Conservation (phyloP, 2,329 filamentous ascomycete genomes). For the Calonectria fujianensis region DNA sequence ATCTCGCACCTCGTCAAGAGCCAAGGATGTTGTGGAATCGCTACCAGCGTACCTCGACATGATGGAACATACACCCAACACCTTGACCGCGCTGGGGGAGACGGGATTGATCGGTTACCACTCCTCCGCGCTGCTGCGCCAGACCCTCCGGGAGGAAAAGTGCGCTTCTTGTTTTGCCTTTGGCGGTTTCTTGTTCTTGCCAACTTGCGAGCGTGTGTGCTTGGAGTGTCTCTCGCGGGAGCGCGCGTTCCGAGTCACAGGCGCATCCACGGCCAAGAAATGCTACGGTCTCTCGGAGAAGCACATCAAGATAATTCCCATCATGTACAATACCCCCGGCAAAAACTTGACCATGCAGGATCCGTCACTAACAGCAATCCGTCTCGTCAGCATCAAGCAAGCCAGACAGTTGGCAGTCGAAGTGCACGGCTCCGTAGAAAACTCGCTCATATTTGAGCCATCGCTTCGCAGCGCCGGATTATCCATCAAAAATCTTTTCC, state of each 20-base stretch:
- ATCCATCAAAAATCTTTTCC: background rate
- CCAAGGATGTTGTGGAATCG: constrained; percentile 45
- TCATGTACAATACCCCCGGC: constrained; percentile 35
- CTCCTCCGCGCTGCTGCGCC: background rate
- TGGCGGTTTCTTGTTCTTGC: constrained; percentile 54
- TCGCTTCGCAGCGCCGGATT: no score
- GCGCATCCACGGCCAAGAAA: constrained; percentile 28
- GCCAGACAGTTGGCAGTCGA: constrained; percentile 49
- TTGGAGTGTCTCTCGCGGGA: constrained; percentile 49
- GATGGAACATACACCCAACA: constrained; percentile 60
- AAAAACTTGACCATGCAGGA: constrained; percentile 33
- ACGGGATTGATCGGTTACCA: constrained; percentile 45
- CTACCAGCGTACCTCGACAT: constrained; percentile 62
- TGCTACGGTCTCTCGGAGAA: constrained; percentile 40
- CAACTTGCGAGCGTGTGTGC: constrained; percentile 55
- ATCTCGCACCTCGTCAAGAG: constrained; percentile 46
- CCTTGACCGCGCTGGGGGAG: constrained; percentile 44
- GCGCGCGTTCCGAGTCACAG: constrained; percentile 46
- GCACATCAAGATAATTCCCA: constrained; percentile 40
- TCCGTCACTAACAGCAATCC: background rate
- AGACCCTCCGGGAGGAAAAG: background rate
- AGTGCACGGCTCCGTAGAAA: constrained; percentile 45
- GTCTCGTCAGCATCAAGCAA: constrained; percentile 51
- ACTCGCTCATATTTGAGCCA: background rate
- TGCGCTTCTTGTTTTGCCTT: constrained; percentile 54